These are phyloP conservation scores for Xylaria sp. DNA, from an alignment of 2,329 filamentous ascomycete species.

Conservation along the genomic window DNA sequence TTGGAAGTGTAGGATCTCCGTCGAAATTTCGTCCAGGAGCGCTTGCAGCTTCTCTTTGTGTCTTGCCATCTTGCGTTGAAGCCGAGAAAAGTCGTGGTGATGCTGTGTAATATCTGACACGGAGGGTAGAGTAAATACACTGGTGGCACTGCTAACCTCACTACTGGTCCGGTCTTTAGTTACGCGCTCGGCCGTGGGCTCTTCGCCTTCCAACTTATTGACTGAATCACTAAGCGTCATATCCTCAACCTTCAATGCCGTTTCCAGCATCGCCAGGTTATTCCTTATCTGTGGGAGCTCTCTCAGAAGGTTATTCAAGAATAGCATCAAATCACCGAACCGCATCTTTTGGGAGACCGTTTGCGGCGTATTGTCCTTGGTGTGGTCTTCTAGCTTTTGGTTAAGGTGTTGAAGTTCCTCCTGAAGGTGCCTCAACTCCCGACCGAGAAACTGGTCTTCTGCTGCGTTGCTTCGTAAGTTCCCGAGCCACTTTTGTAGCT, in stretches of 20 bases:
- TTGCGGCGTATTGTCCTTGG: neutral
- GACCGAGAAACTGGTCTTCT: conserved; percentile 2
- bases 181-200: neutral
- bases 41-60: conserved; percentile 24
- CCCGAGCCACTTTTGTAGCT: conserved; percentile 17
- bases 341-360: neutral
- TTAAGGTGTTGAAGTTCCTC: conserved; percentile 17
- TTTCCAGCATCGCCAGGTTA: neutral
- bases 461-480: conserved; percentile 11
- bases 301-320: conserved; percentile 3
- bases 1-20: conserved; percentile 25
- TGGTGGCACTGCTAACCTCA: neutral
- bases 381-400: conserved; percentile 11
- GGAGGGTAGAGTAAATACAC: neutral
- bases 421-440: conserved; percentile 16
- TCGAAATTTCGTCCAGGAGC: conserved; percentile 15
- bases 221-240: neutral
- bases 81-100: conserved; percentile 20
- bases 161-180: neutral
- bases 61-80: conserved; percentile 17
- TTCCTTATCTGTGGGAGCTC: conserved; percentile 6
- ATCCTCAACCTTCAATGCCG: neutral
- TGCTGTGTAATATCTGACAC: conserved; percentile 11
- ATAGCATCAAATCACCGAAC: conserved; percentile 17
- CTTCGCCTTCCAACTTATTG: neutral